phyloP scores from a whole-genome alignment of 1,284 basidiomycete species.

The Sporisorium reilianum region DNA sequence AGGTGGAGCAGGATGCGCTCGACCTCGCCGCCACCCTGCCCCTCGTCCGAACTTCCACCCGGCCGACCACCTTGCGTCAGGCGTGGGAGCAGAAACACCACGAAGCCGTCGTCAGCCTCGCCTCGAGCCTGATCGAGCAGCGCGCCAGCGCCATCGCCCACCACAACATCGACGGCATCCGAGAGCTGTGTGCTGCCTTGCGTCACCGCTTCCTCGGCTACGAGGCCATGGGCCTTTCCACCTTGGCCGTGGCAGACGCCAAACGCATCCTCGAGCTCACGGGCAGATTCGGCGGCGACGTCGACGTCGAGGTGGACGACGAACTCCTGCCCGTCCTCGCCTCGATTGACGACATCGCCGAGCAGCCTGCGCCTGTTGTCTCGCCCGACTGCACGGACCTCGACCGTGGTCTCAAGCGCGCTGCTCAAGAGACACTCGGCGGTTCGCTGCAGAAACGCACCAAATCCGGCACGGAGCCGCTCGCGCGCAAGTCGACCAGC shows the following conservation, averaged over 20 bases:
- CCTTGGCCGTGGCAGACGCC: conserved; percentile 8
- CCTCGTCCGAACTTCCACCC: not conserved
- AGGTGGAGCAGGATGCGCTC: not conserved
- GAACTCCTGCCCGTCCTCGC: conserved; percentile 3
- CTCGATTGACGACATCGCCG: not conserved
- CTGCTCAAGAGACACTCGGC: not conserved
- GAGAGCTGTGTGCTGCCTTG: conserved; percentile 11
- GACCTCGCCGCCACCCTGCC: not conserved
- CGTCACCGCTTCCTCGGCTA: conserved; percentile 16
- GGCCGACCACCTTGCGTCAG: conserved; percentile 8
- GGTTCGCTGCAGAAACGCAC: conserved; percentile 4
- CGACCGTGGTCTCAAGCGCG: conserved; percentile 3
- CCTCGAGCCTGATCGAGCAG: conserved; percentile 11
- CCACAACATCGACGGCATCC: conserved; percentile 11
- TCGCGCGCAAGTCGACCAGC: not conserved
- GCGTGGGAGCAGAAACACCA: conserved; percentile 8
- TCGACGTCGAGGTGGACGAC: conserved; percentile 10
- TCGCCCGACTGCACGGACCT: not conserved
- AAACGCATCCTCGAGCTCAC: conserved; percentile 10
- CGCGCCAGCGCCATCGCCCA: conserved; percentile 8
- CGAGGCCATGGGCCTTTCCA: conserved; percentile 10
- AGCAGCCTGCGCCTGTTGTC: not conserved
- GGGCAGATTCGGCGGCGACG: conserved; percentile 6
- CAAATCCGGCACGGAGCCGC: conserved; percentile 1
- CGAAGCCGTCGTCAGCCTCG: conserved; percentile 15